A percentile compares a stretch with the other conserved stretches of the same genome.
These are phyloP conservation scores for Fusarium devonianum DNA, from an alignment of 2,329 filamentous ascomycete genomes.

Conservation along the genomic window DNA sequence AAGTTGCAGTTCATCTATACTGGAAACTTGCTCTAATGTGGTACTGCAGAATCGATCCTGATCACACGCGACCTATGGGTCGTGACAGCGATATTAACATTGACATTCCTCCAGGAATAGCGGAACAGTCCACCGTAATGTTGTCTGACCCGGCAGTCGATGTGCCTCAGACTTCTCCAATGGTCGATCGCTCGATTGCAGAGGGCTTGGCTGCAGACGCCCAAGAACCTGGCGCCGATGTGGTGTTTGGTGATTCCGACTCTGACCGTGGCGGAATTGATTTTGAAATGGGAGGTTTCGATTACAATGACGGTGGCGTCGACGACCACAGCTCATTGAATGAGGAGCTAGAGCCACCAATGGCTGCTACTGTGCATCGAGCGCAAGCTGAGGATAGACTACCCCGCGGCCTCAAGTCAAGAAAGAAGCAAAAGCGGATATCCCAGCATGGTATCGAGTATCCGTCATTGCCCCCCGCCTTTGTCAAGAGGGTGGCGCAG, in stretches of 20 bases:
- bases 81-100: conserved; percentile 61
- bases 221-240: conserved; percentile 20
- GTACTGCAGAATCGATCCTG: conserved; percentile 48
- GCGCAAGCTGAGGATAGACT: conserved; percentile 18
- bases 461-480: conserved; percentile 73
- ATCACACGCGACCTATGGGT: conserved; percentile 50
- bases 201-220: conserved; percentile 31
- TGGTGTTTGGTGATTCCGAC: conserved; percentile 25
- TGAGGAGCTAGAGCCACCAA: conserved; percentile 24
- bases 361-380: conserved; percentile 5
- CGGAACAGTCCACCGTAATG: conserved; percentile 61
- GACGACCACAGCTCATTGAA: conserved; percentile 40
- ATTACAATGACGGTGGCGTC: conserved; percentile 25
- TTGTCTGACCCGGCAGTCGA: conserved; percentile 49
- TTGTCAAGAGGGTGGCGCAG: conserved; percentile 77
- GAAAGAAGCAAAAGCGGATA: conserved; percentile 53
- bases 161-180: conserved; percentile 40
- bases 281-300: conserved; percentile 27
- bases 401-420: conserved; percentile 29
- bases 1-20: background rate
- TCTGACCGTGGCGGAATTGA: conserved; percentile 30
- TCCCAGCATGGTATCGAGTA: conserved; percentile 79
- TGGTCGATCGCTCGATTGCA: conserved; percentile 27
- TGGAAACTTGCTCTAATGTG: conserved; percentile 9
- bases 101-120: conserved; percentile 56